These are phyloP conservation scores for Populus hybrid DNA, from an alignment of 441 rosid species.

Conservation along the genomic window DNA sequence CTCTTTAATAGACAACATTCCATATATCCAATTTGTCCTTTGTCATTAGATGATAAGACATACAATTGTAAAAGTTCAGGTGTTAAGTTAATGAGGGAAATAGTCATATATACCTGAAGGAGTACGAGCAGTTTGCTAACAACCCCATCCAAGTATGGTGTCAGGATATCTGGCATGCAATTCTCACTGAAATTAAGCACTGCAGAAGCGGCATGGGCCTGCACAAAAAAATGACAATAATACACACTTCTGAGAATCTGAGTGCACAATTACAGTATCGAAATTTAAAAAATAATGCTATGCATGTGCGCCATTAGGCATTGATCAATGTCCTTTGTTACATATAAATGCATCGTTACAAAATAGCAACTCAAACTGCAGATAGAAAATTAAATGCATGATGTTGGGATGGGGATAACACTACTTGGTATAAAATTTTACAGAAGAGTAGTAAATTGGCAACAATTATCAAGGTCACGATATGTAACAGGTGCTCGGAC, in stretches of 20 bases:
- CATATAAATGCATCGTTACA: neutral
- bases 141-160: conserved; percentile 77
- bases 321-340: neutral
- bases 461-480: conserved; percentile 3
- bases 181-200: conserved; percentile 90
- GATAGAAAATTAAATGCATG: neutral
- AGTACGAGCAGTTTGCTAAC: conserved; percentile 83
- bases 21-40: neutral
- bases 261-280: neutral
- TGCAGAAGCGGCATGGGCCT: conserved; percentile 98
- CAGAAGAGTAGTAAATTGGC: neutral
- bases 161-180: conserved; percentile 81
- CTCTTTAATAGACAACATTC: neutral
- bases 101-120: conserved; percentile 57
- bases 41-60: neutral
- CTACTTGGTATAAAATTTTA: neutral
- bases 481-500: conserved; percentile 23
- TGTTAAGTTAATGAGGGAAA: conserved; percentile 1
- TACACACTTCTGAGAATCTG: neutral
- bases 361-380: neutral
- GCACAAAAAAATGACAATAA: neutral
- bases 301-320: neutral
- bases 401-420: neutral
- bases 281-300: neutral
- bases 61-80: neutral